A percentile compares a stretch with the other conserved stretches of the same genome.
Evolutionary conservation across 106 monocot species (phyloP).

Genomic region (Xerophyta viscosa): DNA sequence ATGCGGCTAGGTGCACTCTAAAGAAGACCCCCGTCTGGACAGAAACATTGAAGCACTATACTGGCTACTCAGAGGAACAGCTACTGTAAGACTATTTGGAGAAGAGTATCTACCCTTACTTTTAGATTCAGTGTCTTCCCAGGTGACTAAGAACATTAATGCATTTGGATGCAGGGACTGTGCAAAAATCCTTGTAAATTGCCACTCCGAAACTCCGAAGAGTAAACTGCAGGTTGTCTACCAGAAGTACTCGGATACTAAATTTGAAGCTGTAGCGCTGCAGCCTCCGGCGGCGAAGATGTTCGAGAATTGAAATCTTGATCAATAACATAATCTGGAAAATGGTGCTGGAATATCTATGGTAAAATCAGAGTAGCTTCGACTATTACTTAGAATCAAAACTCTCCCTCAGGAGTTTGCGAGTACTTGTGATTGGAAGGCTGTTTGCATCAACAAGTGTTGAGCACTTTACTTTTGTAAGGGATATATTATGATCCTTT

Average conservation of each 20-base stretch:
- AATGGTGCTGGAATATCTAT: no score
- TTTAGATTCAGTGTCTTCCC: not conserved
- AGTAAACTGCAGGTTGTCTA: slow-evolving; percentile 11
- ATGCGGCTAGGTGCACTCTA: slow-evolving; percentile 45
- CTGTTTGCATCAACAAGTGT: no score
- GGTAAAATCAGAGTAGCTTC: not conserved
- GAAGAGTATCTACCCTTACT: not conserved
- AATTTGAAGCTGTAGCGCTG: slow-evolving; percentile 3
- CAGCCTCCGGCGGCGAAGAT: not conserved
- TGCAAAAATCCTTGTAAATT: not conserved
- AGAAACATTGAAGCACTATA: slow-evolving; percentile 41
- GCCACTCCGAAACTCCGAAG: not conserved
- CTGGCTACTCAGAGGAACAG: slow-evolving; percentile 38
- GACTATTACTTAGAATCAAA: not conserved
- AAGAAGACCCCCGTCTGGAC: slow-evolving; percentile 54
- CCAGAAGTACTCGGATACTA: not conserved
- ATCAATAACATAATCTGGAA: not conserved
- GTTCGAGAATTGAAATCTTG: not conserved
- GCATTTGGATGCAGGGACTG: slow-evolving; percentile 22
- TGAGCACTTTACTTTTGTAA: no score
- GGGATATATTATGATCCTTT: no score
- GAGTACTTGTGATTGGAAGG: not conserved
- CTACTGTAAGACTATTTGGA: slow-evolving; percentile 28
- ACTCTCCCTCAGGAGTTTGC: not conserved
- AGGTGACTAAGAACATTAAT: not conserved